Percentiles rank a stretch among this genome's conserved stretches.
phyloP scores from a whole-genome alignment of 495 filamentous ascomycete species.

The Stereocaulon alpinum region DNA sequence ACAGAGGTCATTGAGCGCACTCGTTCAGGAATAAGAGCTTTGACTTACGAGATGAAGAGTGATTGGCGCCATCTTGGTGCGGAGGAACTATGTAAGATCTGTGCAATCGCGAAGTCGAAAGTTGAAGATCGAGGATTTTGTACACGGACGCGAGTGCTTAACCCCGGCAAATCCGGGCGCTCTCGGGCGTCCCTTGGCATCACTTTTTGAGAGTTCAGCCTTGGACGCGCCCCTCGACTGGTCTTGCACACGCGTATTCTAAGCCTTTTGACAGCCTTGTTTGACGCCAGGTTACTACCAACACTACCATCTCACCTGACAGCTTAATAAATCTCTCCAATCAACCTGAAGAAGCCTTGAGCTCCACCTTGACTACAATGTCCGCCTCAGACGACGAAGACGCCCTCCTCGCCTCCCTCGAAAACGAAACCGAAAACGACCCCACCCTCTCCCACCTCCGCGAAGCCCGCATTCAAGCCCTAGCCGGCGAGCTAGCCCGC shows the following conservation, averaged over 20 bases:
- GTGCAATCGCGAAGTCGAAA: too few relatives aligned
- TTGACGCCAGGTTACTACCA: background rate
- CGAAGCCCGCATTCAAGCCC: constrained; percentile 58
- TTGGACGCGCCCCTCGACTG: too few relatives aligned
- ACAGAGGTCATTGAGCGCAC: background rate
- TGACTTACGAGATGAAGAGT: constrained; percentile 11
- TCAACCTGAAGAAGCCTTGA: background rate
- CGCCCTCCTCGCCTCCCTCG: constrained; percentile 58
- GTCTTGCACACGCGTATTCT: too few relatives aligned
- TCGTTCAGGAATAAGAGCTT: background rate
- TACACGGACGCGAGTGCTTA: too few relatives aligned
- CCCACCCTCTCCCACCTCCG: constrained; percentile 50
- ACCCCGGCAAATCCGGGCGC: too few relatives aligned
- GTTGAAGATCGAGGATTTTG: too few relatives aligned
- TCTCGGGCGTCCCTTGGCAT: too few relatives aligned
- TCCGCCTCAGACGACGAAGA: constrained; percentile 49
- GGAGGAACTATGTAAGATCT: too few relatives aligned
- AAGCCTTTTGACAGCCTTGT: too few relatives aligned
- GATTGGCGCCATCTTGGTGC: background rate
- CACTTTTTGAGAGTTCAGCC: too few relatives aligned
- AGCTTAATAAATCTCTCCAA: background rate
- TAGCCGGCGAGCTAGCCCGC: constrained; percentile 51
- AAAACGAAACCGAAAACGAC: constrained; percentile 45
- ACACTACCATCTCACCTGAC: background rate
- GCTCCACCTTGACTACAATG: background rate